Evolutionary conservation across 2,329 filamentous ascomycete genomes (phyloP), one percentile per base, ranked within the genome.

Genomic region (Alternaria arbusti): DNA sequence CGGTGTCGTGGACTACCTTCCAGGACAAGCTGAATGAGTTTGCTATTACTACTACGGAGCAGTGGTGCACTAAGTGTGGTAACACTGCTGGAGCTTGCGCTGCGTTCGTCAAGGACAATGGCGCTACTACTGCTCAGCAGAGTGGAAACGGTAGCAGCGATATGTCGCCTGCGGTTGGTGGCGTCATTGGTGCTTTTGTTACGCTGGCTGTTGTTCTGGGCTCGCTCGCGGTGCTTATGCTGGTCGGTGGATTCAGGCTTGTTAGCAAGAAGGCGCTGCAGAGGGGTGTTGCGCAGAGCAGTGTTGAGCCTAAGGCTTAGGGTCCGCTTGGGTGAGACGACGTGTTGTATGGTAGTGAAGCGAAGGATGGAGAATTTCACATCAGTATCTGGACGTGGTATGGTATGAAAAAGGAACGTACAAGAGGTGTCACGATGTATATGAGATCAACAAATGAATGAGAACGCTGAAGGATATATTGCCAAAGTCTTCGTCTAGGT

Each of bases 31-130:
- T 95, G 83, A 78, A 81, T 69, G 85, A 87, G 70, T 90, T 96
- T 68, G 87, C 91, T 49, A 84, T 97, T 61, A 82, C 83, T n/a
- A 84, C 86, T 54, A 89, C 88, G 8, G 75, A 84, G 60, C 79
- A 88, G 58, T 97, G 93, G 93, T 97, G 93, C 82, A 76, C 78
- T 2, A 85, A 86, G 61, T 97, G 94, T 78, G 91, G 91, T 6
- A 93, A 92, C 81, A 86, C 85, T 0, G 90, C 88, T 0, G 90
- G 89, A 3, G 81, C 84, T 23, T 96, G 93, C 75, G 88, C 88
- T 7, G 79, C 80, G 17, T 83, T 80, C 57, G 76, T 78, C 1
- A 66, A 70, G n/a, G 36, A 40, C 8, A 71, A 68, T 17, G 43
- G 40, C 6, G 45, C 28, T 51, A 36, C 52, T 11, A 17, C 59